Percentiles rank a stretch among this genome's conserved stretches.
Evolutionary conservation across 768 basidiomycete species (phyloP).

Genomic region (Naganishia antarctica): DNA sequence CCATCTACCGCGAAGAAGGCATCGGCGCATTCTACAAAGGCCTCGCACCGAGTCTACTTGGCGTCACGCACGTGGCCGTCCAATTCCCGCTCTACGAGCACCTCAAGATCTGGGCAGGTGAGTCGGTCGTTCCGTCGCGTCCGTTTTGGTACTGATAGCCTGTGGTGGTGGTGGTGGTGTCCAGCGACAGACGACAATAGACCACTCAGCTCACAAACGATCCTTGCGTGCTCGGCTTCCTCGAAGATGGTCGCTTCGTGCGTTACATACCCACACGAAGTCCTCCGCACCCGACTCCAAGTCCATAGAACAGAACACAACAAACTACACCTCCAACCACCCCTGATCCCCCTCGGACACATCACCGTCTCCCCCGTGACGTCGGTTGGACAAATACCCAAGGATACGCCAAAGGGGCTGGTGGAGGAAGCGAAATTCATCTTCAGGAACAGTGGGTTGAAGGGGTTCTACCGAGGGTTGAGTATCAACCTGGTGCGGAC

Average conservation of each 20-base stretch:
- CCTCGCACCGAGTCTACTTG: slow-evolving; percentile 82
- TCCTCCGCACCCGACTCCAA: slow-evolving; percentile 94
- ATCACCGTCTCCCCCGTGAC: not conserved
- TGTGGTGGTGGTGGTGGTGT: too few species aligned
- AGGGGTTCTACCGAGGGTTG: slow-evolving; percentile 83
- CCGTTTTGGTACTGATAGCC: too few species aligned
- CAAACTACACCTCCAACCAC: not conserved
- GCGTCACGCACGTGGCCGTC: slow-evolving; percentile 89
- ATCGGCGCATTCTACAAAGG: slow-evolving; percentile 87
- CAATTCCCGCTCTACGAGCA: slow-evolving; percentile 96
- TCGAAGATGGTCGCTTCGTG: slow-evolving; percentile 95
- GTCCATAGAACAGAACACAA: slow-evolving; percentile 52
- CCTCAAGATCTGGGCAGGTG: slow-evolving; percentile 79
- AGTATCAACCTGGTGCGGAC: slow-evolving; percentile 91
- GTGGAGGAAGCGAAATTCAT: slow-evolving; percentile 69
- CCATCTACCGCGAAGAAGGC: slow-evolving; percentile 88
- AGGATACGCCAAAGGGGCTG: slow-evolving; percentile 55
- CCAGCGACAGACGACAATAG: slow-evolving; percentile 44
- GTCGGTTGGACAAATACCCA: not conserved
- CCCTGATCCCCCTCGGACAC: too few species aligned
- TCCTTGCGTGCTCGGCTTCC: slow-evolving; percentile 82
- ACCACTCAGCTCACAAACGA: slow-evolving; percentile 57
- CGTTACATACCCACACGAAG: slow-evolving; percentile 96
- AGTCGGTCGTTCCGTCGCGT: slow-evolving; percentile 49
- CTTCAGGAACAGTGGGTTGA: slow-evolving; percentile 76